Evolutionary conservation across 2,329 filamentous ascomycete genomes (phyloP).

Genomic region (Geosmithia flava): DNA sequence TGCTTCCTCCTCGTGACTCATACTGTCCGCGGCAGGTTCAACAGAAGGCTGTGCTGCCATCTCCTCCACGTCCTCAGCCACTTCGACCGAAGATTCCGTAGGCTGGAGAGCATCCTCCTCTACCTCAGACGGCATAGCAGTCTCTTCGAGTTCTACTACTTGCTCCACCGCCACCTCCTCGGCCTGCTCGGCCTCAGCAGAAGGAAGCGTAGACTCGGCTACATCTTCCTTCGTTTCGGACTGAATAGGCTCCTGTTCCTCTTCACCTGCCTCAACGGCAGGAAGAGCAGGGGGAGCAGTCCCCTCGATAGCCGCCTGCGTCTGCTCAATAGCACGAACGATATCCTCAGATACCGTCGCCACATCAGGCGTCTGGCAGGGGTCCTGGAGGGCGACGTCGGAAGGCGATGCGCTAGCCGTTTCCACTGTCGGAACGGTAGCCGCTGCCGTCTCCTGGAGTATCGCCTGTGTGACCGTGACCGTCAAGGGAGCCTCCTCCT

Average conservation of each 20-base stretch:
- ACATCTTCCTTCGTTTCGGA: background rate
- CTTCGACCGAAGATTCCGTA: background rate
- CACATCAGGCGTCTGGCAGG: background rate
- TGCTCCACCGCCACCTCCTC: background rate
- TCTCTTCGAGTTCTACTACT: background rate
- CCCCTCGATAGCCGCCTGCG: no score
- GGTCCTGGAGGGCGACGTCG: background rate
- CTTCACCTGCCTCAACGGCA: background rate
- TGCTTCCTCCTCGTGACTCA: background rate
- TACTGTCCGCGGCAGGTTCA: background rate
- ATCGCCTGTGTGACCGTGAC: conserved; percentile 7
- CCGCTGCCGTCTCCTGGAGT: background rate
- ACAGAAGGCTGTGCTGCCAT: background rate
- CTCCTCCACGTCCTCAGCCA: background rate
- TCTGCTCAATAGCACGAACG: background rate
- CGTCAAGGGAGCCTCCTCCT: conserved; percentile 6
- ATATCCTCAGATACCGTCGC: background rate
- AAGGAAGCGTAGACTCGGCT: background rate
- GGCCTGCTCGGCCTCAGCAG: background rate
- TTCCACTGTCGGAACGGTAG: no score
- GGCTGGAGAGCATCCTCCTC: background rate
- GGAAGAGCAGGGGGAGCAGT: background rate
- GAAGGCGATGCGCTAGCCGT: background rate
- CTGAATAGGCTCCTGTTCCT: background rate
- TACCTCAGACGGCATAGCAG: background rate